Evolutionary conservation across 2,329 filamentous ascomycete species (phyloP).

Genomic region (Graphium sp.): DNA sequence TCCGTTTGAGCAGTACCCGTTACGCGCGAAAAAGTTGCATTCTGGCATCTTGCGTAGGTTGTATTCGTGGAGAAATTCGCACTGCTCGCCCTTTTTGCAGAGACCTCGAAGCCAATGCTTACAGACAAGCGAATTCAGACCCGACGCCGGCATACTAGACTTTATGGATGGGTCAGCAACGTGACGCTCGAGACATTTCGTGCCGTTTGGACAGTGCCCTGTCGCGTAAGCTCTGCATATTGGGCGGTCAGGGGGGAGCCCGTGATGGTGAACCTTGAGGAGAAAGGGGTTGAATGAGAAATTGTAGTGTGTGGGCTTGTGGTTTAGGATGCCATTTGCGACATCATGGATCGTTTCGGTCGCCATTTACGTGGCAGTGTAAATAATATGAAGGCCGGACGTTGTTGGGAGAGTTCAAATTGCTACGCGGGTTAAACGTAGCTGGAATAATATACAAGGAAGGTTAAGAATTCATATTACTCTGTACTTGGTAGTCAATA

Average conservation of each 20-base stretch:
- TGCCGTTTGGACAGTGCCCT: conserved; percentile 74
- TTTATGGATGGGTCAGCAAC: conserved; percentile 21
- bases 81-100: conserved; percentile 92
- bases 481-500: too few species aligned
- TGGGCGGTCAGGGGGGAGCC: conserved; percentile 61
- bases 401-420: too few species aligned
- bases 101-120: conserved; percentile 97
- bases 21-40: conserved; percentile 89
- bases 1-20: conserved; percentile 89
- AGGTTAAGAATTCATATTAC: too few species aligned
- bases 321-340: conserved; percentile 34
- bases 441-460: too few species aligned
- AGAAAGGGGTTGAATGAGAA: conserved; percentile 84
- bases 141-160: conserved; percentile 18
- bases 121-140: conserved; percentile 76
- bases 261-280: conserved; percentile 67
- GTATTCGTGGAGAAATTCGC: conserved; percentile 98
- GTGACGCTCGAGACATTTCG: conserved; percentile 75
- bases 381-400: too few species aligned
- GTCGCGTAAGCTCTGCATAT: conserved; percentile 74
- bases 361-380: too few species aligned
- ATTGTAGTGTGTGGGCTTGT: conserved; percentile 38
- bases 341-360: conserved; percentile 12
- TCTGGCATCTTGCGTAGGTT: conserved; percentile 97
- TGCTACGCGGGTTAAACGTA: too few species aligned